phyloP scores from a whole-genome alignment of 305 asterid genomes.

The Plantago lanceolata region DNA sequence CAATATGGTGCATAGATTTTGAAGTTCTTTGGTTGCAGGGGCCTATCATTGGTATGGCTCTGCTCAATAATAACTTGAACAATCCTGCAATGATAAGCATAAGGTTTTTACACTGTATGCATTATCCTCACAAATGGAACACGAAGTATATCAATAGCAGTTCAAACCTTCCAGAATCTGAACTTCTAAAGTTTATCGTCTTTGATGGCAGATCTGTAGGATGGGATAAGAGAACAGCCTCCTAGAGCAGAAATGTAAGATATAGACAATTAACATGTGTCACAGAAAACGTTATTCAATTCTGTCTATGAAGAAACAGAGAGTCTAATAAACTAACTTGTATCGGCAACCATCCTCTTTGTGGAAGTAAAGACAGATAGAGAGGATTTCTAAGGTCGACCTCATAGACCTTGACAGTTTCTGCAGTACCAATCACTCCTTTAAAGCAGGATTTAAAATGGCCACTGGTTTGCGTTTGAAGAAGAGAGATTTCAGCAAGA shows the following conservation, averaged over 20 bases:
- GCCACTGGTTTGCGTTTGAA: constrained; percentile 85
- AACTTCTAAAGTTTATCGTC: constrained; percentile 77
- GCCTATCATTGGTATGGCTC: constrained; percentile 48
- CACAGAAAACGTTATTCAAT: constrained; percentile 5
- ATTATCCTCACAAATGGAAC: constrained; percentile 16
- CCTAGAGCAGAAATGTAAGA: constrained; percentile 42
- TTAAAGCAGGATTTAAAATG: constrained; percentile 70
- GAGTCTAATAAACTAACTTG: constrained; percentile 48
- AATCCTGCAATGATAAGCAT: constrained; percentile 51
- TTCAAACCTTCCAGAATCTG: constrained; percentile 91
- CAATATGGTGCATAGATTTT: constrained; percentile 87
- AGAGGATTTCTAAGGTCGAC: constrained; percentile 79
- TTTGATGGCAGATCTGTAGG: constrained; percentile 61
- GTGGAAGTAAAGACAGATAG: constrained; percentile 85
- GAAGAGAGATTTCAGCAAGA: constrained; percentile 79
- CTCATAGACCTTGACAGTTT: constrained; percentile 63
- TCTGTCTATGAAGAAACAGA: constrained; percentile 14
- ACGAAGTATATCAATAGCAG: constrained; percentile 17
- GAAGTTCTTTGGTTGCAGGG: constrained; percentile 55
- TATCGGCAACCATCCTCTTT: constrained; percentile 86
- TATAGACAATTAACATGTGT: constrained; percentile 24
- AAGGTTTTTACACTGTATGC: constrained; percentile 16
- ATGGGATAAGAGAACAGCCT: constrained; percentile 82
- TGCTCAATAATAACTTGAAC: constrained; percentile 88
- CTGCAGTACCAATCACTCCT: constrained; percentile 79